phyloP scores from a whole-genome alignment of 768 basidiomycete species.

The Mycena galericulata region DNA sequence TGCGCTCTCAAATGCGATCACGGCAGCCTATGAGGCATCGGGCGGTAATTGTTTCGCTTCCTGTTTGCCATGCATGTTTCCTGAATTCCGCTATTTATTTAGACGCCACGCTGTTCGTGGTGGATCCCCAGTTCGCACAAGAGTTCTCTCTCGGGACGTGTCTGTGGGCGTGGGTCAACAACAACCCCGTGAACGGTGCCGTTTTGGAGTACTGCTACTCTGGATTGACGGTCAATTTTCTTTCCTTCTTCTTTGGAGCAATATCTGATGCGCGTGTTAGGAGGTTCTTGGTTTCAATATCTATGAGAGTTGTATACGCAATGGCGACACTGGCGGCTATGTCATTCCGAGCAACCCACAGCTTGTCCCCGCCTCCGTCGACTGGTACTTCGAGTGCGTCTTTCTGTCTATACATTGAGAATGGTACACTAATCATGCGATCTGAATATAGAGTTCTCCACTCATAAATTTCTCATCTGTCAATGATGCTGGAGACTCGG shows the following conservation, averaged over 20 bases:
- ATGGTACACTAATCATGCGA: neutral
- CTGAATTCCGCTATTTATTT: neutral
- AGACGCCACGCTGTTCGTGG: constrained; percentile 3
- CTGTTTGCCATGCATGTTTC: neutral
- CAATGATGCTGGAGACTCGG: neutral
- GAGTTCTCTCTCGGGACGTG: constrained; percentile 27
- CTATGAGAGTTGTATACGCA: neutral
- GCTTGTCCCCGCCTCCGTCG: neutral
- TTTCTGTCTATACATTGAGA: neutral
- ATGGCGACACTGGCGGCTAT: constrained; percentile 8
- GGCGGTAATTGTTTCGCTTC: neutral
- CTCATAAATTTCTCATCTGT: neutral
- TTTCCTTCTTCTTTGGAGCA: neutral
- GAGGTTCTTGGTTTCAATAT: neutral
- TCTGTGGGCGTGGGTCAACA: constrained; percentile 25
- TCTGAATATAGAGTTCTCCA: constrained; percentile 6
- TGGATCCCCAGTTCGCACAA: constrained; percentile 17
- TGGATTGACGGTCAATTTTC: neutral
- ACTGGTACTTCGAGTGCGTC: constrained; percentile 23
- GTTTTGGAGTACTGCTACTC: constrained; percentile 9
- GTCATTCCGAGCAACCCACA: neutral
- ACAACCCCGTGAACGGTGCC: constrained; percentile 17
- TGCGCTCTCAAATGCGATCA: neutral
- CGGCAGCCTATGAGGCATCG: neutral
- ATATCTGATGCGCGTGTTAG: constrained; percentile 4